A percentile compares a stretch with the other conserved stretches of the same genome.
phyloP scores from a whole-genome alignment of 2,329 filamentous ascomycete genomes.

The Dothideomycetidae sp. region DNA sequence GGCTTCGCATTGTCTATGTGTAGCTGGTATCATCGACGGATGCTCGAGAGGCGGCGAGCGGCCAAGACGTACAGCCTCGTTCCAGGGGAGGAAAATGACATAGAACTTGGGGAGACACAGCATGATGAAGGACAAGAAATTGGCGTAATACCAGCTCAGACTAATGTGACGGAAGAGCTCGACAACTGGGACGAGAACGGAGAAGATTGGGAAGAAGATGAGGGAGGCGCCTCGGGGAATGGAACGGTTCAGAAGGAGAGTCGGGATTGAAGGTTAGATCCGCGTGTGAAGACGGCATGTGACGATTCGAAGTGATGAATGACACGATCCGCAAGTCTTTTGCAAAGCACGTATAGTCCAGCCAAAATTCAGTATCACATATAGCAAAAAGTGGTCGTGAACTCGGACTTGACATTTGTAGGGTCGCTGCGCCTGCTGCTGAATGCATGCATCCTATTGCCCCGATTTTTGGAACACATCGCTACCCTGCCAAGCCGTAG shows the following conservation, averaged over 20 bases:
- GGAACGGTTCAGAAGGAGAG: slow-evolving; percentile 17
- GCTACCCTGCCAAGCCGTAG: slow-evolving; percentile 1
- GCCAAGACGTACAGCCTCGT: slow-evolving; percentile 59
- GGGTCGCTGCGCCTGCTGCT: slow-evolving; percentile 5
- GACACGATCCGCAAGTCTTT: slow-evolving; percentile 21
- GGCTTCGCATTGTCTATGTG: slow-evolving; percentile 57
- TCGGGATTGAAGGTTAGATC: slow-evolving; percentile 8
- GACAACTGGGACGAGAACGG: slow-evolving; percentile 91
- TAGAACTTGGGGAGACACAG: slow-evolving; percentile 58
- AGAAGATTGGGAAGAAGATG: slow-evolving; percentile 52
- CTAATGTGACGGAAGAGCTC: slow-evolving; percentile 60
- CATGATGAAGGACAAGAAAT: slow-evolving; percentile 18
- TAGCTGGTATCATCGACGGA: slow-evolving; percentile 86
- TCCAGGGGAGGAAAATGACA: slow-evolving; percentile 48
- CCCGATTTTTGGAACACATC: slow-evolving; percentile 2
- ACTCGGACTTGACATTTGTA: slow-evolving; percentile 7
- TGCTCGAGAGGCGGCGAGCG: slow-evolving; percentile 74
- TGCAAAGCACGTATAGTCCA: too few relatives aligned
- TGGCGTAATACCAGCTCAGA: slow-evolving; percentile 43
- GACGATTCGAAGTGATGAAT: slow-evolving; percentile 30
- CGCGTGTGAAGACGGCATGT: slow-evolving; percentile 16
- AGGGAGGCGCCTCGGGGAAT: slow-evolving; percentile 15
- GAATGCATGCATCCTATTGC: not conserved
- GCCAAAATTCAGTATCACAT: not conserved
- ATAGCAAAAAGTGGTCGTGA: slow-evolving; percentile 6